Evolutionary conservation across 2,329 filamentous ascomycete species (phyloP).

Genomic region (Gaeumannomyces sp.): DNA sequence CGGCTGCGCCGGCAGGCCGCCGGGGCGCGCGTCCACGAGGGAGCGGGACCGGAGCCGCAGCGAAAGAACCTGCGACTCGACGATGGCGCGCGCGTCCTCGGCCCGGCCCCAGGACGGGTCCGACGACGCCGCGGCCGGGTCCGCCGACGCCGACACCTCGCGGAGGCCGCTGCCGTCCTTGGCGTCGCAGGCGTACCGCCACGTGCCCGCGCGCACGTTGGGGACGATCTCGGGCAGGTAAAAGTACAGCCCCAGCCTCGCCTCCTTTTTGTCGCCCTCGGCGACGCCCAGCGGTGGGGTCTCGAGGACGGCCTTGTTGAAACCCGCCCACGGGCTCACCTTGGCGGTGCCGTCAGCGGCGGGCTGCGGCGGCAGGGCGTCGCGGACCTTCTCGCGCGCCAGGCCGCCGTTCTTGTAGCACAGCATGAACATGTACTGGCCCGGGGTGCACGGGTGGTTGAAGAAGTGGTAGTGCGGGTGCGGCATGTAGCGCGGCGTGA

Average conservation of each 20-base stretch:
- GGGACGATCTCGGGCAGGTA: constrained; percentile 93
- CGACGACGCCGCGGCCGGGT: constrained; percentile 8
- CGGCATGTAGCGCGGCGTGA: constrained; percentile 83
- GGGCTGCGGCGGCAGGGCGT: constrained; percentile 56
- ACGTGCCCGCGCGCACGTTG: constrained; percentile 78
- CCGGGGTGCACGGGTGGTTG: constrained; percentile 87
- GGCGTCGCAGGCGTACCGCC: constrained; percentile 63
- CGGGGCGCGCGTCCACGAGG: constrained; percentile 56
- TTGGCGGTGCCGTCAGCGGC: constrained; percentile 21
- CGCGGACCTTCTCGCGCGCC: constrained; percentile 82
- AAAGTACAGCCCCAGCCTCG: constrained; percentile 91
- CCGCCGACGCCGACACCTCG: constrained; percentile 20
- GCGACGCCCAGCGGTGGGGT: constrained; percentile 64
- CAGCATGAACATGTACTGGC: constrained; percentile 99
- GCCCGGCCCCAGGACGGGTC: constrained; percentile 41
- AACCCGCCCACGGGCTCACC: constrained; percentile 64
- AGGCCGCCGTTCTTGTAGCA: constrained; percentile 99
- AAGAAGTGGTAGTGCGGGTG: constrained; percentile 95
- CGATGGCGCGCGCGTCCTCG: constrained; percentile 76
- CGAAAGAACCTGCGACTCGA: constrained; percentile 92
- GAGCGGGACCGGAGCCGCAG: constrained; percentile 78
- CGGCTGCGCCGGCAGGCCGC: constrained; percentile 70
- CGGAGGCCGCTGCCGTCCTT: constrained; percentile 47
- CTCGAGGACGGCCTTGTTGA: constrained; percentile 66
- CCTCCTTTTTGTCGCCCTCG: constrained; percentile 35